Conservation (phyloP, 305 asterid genomes). For the Withania somnifera region DNA sequence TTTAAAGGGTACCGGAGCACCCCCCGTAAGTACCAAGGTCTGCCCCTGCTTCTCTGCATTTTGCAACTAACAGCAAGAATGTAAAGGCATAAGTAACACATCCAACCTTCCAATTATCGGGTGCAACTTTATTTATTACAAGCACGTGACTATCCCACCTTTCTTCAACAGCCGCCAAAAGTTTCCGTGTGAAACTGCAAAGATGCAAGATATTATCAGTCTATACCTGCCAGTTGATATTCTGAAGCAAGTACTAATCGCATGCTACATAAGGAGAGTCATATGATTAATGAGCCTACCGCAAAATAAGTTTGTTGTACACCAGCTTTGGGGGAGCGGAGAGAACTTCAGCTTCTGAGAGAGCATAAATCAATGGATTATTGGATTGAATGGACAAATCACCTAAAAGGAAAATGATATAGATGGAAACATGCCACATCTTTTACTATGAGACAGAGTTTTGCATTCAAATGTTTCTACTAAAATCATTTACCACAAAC, state of each 20-base stretch:
- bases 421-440: background rate
- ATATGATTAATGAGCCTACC: constrained; percentile 32
- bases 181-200: constrained; percentile 78
- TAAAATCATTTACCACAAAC: background rate
- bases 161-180: constrained; percentile 74
- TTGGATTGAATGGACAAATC: background rate
- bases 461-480: background rate
- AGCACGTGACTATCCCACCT: constrained; percentile 71
- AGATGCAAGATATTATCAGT: background rate
- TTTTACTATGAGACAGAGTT: background rate
- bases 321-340: constrained; percentile 92
- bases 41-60: too few relatives aligned
- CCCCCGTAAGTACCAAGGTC: too few relatives aligned
- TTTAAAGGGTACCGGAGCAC: too few relatives aligned
- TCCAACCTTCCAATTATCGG: constrained; percentile 77
- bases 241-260: background rate
- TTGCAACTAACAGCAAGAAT: background rate
- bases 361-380: background rate
- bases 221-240: background rate
- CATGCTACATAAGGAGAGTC: background rate
- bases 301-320: constrained; percentile 78
- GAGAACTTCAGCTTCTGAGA: constrained; percentile 81
- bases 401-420: background rate
- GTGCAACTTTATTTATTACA: constrained; percentile 62
- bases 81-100: constrained; percentile 1